These are phyloP conservation scores for Ceratobasidium sp. DNA, from an alignment of 1,284 basidiomycete species.

Conservation along the genomic window DNA sequence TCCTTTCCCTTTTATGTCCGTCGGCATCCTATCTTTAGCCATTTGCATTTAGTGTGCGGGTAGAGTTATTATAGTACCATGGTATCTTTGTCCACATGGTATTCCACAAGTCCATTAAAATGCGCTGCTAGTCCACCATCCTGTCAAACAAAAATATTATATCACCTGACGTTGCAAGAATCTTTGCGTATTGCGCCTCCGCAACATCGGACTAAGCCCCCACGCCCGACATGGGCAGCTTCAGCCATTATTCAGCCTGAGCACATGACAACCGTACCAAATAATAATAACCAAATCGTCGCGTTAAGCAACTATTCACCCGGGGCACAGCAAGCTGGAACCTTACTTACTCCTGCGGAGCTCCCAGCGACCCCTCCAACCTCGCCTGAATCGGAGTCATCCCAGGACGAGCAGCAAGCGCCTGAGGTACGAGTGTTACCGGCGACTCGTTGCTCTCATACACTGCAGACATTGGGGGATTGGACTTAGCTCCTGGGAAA, in stretches of 20 bases:
- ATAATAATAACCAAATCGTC: neutral
- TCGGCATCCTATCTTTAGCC: too few relatives aligned
- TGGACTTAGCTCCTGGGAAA: constrained; percentile 63
- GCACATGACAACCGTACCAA: constrained; percentile 42
- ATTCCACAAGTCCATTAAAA: too few relatives aligned
- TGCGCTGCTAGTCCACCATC: too few relatives aligned
- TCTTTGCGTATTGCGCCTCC: constrained; percentile 96
- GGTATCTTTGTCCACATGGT: too few relatives aligned
- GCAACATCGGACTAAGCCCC: constrained; percentile 81
- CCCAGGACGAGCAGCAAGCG: constrained; percentile 82
- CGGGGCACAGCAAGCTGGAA: constrained; percentile 99
- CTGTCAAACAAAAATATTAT: too few relatives aligned
- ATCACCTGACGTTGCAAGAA: constrained; percentile 89
- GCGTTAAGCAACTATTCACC: constrained; percentile 63
- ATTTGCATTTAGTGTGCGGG: too few relatives aligned
- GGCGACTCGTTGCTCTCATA: constrained; percentile 93
- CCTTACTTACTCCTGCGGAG: constrained; percentile 74
- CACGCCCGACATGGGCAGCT: constrained; percentile 95
- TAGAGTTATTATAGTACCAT: too few relatives aligned
- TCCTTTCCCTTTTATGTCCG: too few relatives aligned
- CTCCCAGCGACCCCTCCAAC: constrained; percentile 71
- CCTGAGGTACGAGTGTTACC: constrained; percentile 91
- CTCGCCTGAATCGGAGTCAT: constrained; percentile 91
- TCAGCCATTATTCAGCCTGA: constrained; percentile 97
- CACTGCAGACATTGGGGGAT: constrained; percentile 72